phyloP scores from a whole-genome alignment of 305 asterid species.

The Solanum hybrid region DNA sequence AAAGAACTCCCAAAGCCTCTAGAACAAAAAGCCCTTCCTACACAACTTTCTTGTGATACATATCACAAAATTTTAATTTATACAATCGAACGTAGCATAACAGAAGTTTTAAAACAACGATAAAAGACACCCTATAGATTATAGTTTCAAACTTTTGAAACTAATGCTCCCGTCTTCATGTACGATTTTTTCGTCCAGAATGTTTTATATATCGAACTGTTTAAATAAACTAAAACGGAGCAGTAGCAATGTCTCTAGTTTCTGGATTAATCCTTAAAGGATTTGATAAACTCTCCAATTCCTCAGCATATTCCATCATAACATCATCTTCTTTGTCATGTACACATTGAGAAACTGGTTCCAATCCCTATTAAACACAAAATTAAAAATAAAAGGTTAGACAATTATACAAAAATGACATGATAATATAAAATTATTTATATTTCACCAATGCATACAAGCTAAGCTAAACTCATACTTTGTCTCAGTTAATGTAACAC shows the following conservation, averaged over 20 bases:
- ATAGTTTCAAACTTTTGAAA: neutral
- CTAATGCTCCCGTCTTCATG: neutral
- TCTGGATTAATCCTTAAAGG: neutral
- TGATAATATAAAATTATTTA: neutral
- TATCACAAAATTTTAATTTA: neutral
- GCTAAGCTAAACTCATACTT: neutral
- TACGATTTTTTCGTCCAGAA: neutral
- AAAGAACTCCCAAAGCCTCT: neutral
- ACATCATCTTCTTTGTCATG: neutral
- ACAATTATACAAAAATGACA: neutral
- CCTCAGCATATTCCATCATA: neutral
- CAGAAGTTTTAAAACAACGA: neutral
- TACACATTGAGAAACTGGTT: slow-evolving; percentile 14
- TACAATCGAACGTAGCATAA: neutral
- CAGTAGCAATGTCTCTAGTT: slow-evolving; percentile 12
- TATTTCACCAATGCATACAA: neutral
- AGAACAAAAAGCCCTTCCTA: neutral
- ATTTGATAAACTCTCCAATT: neutral
- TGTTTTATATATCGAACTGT: rapidly evolving
- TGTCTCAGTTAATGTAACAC: neutral
- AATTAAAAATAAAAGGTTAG: neutral
- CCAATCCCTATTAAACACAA: slow-evolving; percentile 13
- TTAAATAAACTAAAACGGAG: slow-evolving; percentile 9
- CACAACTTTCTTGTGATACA: neutral
- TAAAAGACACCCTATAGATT: neutral